phyloP scores from a whole-genome alignment of 192 early-diverging fungal species.

The Chytriomyces hyalinus region DNA sequence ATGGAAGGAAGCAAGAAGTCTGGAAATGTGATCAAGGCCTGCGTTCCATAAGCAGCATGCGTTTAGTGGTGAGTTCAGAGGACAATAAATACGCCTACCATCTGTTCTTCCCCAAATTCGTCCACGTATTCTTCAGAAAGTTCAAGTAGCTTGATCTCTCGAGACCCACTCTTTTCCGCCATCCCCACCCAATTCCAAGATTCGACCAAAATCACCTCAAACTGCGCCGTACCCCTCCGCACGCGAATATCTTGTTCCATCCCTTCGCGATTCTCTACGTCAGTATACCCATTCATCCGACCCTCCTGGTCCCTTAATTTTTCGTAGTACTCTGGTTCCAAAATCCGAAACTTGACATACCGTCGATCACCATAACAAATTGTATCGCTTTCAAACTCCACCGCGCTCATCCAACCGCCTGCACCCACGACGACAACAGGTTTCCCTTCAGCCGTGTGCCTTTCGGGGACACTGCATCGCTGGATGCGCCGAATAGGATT shows the following conservation, averaged over 20 bases:
- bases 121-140: not conserved
- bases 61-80: not conserved
- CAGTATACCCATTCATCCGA: not conserved
- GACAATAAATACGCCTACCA: slow-evolving; percentile 6
- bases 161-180: slow-evolving; percentile 4
- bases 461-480: not conserved
- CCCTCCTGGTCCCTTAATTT: not conserved
- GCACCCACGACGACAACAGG: not conserved
- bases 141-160: slow-evolving; percentile 19
- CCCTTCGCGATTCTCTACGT: not conserved
- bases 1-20: slow-evolving; percentile 33
- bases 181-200: slow-evolving; percentile 24
- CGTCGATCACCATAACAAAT: slow-evolving; percentile 29
- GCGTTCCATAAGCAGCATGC: not conserved
- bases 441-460: not conserved
- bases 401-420: slow-evolving; percentile 10
- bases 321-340: slow-evolving; percentile 2
- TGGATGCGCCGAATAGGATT: not conserved
- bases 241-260: not conserved
- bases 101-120: slow-evolving; percentile 26
- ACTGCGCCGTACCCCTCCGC: slow-evolving; percentile 24
- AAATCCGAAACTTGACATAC: slow-evolving; percentile 15
- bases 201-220: slow-evolving; percentile 29
- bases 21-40: slow-evolving; percentile 26
- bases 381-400: slow-evolving; percentile 32